phyloP scores from a whole-genome alignment of 108 stramenopile genomes.

The Skeletonema grethae region DNA sequence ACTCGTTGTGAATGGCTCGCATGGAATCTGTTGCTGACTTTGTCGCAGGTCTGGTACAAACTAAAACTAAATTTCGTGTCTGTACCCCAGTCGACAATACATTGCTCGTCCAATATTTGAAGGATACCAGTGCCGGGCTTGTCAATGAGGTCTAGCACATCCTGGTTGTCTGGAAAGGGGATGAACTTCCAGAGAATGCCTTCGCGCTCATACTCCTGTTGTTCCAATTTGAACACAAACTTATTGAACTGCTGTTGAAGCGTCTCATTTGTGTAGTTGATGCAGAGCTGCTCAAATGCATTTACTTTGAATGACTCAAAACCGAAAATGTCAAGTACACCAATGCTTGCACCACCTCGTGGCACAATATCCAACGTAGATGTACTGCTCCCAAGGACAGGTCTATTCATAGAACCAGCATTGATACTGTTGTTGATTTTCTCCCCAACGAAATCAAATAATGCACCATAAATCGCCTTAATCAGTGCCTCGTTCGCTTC shows the following conservation, averaged over 20 bases:
- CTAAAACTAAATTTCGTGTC: constrained; percentile 65
- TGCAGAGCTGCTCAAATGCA: constrained; percentile 94
- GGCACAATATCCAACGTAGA: constrained; percentile 36
- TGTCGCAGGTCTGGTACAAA: constrained; percentile 64
- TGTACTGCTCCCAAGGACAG: constrained; percentile 3
- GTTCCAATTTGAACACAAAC: constrained; percentile 91
- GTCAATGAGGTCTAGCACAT: constrained; percentile 90
- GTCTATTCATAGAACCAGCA: constrained; percentile 13
- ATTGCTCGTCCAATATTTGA: constrained; percentile 84
- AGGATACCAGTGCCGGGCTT: constrained; percentile 80
- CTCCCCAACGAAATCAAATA: constrained; percentile 76
- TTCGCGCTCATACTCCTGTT: constrained; percentile 84
- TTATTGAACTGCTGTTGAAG: constrained; percentile 95
- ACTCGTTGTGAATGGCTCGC: constrained; percentile 64
- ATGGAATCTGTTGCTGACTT: constrained; percentile 51
- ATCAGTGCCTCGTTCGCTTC: constrained; percentile 90
- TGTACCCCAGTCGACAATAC: constrained; percentile 63
- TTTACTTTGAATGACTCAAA: constrained; percentile 95
- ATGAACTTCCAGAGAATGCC: constrained; percentile 93
- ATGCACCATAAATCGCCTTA: constrained; percentile 86
- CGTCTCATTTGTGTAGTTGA: constrained; percentile 96
- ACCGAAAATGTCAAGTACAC: constrained; percentile 96
- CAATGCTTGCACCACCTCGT: constrained; percentile 40
- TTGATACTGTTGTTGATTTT: constrained; percentile 57
- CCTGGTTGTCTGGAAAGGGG: constrained; percentile 91